Conservation (phyloP, 2,329 filamentous ascomycete genomes). For the Penicillium sp. region DNA sequence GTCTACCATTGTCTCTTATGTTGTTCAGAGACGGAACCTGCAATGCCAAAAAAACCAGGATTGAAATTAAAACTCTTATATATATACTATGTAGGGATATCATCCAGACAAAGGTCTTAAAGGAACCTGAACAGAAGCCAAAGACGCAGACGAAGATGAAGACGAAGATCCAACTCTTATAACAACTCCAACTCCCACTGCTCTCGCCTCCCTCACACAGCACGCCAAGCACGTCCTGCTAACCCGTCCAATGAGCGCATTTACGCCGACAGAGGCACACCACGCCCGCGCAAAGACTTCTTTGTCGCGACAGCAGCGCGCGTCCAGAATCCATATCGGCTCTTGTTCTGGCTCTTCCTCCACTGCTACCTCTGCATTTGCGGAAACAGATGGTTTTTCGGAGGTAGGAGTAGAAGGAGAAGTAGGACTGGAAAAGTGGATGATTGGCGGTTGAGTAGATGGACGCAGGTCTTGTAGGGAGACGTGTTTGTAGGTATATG, state of each 20-base stretch:
- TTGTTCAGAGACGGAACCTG: not conserved
- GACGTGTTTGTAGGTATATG: constrained; percentile 31
- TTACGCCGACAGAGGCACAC: constrained; percentile 40
- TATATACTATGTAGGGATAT: not conserved
- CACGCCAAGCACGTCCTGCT: constrained; percentile 39
- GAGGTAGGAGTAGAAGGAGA: not conserved
- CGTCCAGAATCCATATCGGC: constrained; percentile 32
- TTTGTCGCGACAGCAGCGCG: constrained; percentile 30
- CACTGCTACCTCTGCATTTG: not conserved
- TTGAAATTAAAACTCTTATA: not conserved
- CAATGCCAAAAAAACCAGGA: not conserved
- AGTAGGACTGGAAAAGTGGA: not conserved
- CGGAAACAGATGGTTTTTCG: not conserved
- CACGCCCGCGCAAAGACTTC: constrained; percentile 43
- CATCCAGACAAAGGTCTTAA: not conserved
- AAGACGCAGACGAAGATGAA: not conserved
- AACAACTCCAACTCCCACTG: constrained; percentile 35
- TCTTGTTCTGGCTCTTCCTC: constrained; percentile 13
- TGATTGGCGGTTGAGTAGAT: constrained; percentile 17
- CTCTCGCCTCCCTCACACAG: constrained; percentile 41
- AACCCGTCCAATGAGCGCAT: constrained; percentile 39
- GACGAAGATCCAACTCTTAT: constrained; percentile 29
- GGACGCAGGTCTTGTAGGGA: constrained; percentile 22
- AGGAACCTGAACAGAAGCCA: not conserved
- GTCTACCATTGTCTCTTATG: too few species aligned